Percentiles rank a stretch among this genome's conserved stretches.
Evolutionary conservation across 1,139 yeast genomes (phyloP).

Genomic region (Suhomyces yuchorum): DNA sequence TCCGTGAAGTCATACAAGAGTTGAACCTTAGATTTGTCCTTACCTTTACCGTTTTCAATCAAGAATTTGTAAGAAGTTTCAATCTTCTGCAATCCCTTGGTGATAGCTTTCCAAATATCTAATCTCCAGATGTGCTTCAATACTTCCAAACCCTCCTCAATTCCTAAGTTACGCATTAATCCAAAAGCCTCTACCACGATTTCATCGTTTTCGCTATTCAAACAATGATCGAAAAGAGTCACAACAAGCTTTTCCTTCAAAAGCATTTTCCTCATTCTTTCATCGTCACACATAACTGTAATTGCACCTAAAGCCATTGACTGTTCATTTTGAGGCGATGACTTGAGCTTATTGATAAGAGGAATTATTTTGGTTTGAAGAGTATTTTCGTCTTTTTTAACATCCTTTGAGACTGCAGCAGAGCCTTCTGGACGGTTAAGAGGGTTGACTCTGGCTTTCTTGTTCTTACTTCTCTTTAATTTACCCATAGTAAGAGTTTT

Average conservation of each 20-base stretch:
- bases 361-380: slow-evolving; percentile 66
- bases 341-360: slow-evolving; percentile 61
- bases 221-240: slow-evolving; percentile 60
- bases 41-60: slow-evolving; percentile 30
- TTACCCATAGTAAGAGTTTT: slow-evolving; percentile 58
- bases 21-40: slow-evolving; percentile 46
- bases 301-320: slow-evolving; percentile 78
- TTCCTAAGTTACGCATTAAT: slow-evolving; percentile 70
- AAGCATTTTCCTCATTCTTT: slow-evolving; percentile 58
- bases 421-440: slow-evolving; percentile 25
- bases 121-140: slow-evolving; percentile 76
- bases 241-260: slow-evolving; percentile 72
- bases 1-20: slow-evolving; percentile 69
- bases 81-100: slow-evolving; percentile 52
- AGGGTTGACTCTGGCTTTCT: slow-evolving; percentile 57
- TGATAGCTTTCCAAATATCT: slow-evolving; percentile 67
- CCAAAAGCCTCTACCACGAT: slow-evolving; percentile 81
- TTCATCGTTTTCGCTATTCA: slow-evolving; percentile 71
- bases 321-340: slow-evolving; percentile 69
- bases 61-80: slow-evolving; percentile 49
- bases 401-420: slow-evolving; percentile 23
- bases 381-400: slow-evolving; percentile 48
- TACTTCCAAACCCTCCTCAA: slow-evolving; percentile 90
- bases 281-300: slow-evolving; percentile 69
- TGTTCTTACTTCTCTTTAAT: slow-evolving; percentile 67